Conservation (phyloP, 345 rosid genomes). For the Citrus reticulata region DNA sequence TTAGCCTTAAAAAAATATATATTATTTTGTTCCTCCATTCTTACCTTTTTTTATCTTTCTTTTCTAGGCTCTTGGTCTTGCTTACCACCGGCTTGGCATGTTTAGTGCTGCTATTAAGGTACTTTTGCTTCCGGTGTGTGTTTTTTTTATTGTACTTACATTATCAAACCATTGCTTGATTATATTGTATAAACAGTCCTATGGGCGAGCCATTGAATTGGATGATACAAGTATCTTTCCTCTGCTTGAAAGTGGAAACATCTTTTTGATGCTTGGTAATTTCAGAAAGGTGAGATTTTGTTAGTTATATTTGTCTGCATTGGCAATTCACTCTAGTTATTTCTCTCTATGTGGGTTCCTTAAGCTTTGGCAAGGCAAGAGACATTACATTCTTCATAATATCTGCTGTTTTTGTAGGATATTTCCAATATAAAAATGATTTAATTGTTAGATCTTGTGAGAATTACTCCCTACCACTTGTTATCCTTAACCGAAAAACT, state of each 20-base stretch:
- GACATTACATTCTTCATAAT: background rate
- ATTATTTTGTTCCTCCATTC: conserved; percentile 6
- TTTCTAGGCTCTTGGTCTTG: conserved; percentile 83
- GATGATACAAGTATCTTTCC: conserved; percentile 66
- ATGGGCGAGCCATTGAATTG: conserved; percentile 82
- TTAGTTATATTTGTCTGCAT: background rate
- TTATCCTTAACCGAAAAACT: background rate
- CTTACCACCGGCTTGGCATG: conserved; percentile 94
- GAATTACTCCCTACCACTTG: background rate
- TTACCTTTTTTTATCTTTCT: background rate
- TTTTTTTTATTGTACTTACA: background rate
- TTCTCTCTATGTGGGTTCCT: background rate
- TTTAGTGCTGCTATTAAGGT: conserved; percentile 95
- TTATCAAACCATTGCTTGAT: background rate
- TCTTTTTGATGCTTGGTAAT: conserved; percentile 85
- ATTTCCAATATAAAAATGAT: background rate
- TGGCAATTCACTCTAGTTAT: background rate
- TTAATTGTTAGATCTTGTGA: background rate
- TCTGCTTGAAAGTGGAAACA: conserved; percentile 83
- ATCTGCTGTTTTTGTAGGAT: background rate
- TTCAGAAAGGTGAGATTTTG: conserved; percentile 64
- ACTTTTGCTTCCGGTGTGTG: background rate
- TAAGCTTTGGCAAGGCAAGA: background rate
- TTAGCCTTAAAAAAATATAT: background rate
- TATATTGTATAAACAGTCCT: conserved; percentile 50